These are phyloP conservation scores for Haematococcus lacustris DNA, from an alignment of 139 green algal species.

Conservation along the genomic window DNA sequence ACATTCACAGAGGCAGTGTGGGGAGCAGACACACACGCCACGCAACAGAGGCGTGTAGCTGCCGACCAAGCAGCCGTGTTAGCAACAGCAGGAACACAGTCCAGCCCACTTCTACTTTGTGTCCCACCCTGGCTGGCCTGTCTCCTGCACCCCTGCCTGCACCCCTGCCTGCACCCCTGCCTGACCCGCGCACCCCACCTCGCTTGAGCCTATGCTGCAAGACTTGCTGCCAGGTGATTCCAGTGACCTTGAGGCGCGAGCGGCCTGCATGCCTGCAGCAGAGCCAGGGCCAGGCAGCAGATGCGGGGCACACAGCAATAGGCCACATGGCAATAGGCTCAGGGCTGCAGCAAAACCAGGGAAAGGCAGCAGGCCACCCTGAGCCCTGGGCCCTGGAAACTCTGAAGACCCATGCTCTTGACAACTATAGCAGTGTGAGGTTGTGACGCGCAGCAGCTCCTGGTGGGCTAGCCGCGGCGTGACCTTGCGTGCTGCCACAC, in stretches of 20 bases:
- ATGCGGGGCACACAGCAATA: not conserved
- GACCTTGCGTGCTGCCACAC: no score
- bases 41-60: not conserved
- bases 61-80: not conserved
- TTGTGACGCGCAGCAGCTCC: no score
- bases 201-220: not conserved
- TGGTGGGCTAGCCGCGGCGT: no score
- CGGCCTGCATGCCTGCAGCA: not conserved
- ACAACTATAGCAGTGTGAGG: not conserved
- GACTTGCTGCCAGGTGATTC: not conserved
- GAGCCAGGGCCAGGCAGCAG: no score
- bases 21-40: not conserved
- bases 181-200: not conserved
- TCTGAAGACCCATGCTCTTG: not conserved
- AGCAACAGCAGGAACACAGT: not conserved
- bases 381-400: not conserved
- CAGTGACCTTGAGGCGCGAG: not conserved
- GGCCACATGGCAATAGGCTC: not conserved
- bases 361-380: not conserved
- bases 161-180: not conserved
- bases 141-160: not conserved
- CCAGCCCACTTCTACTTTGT: not conserved
- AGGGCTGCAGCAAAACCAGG: not conserved
- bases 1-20: not conserved
- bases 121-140: not conserved